Evolutionary conservation across 805 yeast genomes (phyloP).

Genomic region (Saccharomyces kudriavzevii): DNA sequence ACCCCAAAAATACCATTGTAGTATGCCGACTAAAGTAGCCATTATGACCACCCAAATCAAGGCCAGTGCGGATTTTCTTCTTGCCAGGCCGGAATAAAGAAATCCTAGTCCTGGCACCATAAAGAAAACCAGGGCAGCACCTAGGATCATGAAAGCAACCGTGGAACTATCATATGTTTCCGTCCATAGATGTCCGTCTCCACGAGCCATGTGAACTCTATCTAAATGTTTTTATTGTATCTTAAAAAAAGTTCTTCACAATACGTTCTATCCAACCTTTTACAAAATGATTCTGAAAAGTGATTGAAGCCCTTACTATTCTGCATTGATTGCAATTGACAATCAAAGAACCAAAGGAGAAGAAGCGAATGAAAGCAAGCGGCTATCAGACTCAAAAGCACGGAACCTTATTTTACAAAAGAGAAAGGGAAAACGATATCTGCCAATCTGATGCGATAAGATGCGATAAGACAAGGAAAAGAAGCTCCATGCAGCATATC

Average conservation of each 20-base stretch:
- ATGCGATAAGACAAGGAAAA: not conserved
- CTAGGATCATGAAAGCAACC: constrained; percentile 45
- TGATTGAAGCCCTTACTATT: not conserved
- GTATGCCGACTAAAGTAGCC: constrained; percentile 63
- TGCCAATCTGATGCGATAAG: not conserved
- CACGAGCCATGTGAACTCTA: constrained; percentile 4
- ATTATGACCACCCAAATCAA: constrained; percentile 74
- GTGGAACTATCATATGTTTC: constrained; percentile 41
- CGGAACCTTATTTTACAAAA: not conserved
- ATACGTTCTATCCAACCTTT: not conserved
- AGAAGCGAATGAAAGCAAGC: not conserved
- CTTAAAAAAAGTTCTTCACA: not conserved
- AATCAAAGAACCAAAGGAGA: not conserved
- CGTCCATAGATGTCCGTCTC: constrained; percentile 17
- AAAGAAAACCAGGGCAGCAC: constrained; percentile 67
- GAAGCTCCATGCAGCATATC: not conserved
- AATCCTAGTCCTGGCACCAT: constrained; percentile 96
- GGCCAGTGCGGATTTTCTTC: constrained; percentile 83
- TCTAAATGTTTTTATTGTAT: not conserved
- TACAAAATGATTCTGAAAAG: not conserved
- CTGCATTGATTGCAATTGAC: not conserved
- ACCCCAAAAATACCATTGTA: constrained; percentile 99
- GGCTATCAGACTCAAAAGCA: not conserved
- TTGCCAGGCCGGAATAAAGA: constrained; percentile 81
- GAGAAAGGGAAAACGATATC: not conserved